Base-by-base conservation (phyloP, 345 rosid species). In the Trapa bicornis region DNA sequence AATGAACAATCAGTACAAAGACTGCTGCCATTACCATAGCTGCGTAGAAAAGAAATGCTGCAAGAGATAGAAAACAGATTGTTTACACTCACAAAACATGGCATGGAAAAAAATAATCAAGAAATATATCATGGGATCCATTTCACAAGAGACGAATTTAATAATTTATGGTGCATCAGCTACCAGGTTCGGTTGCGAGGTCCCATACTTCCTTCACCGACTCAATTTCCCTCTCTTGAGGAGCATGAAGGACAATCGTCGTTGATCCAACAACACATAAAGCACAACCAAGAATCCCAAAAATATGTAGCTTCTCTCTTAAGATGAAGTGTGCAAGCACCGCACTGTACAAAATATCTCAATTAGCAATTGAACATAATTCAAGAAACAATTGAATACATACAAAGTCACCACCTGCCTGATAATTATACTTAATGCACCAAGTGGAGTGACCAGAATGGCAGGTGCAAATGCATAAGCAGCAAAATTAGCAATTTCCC, bases 381-480 rank as follows among this genome's bases (percentile, higher is more conserved):
- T 61, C 37, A 16, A 52, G 65, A 56, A 47, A 39, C 33, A 39
- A 3, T 47, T 53, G 14, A 69, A 22, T 7, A 61, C 36, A 43
- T 37, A 66, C 16, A 48, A n/a, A 48, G 52, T 22, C 58, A 42
- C 48, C 67, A 66, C 83, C 70, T 85, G 74, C 95, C 97, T 90
- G 77, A 93, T 88, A 63, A 93, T 93, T 71, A 93, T 88, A 75
- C 98, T 93, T 69, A 93, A 83, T 68, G 98, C 97, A 63, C 98
- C 98, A 16, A 93, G 94, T 61, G 97, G 98, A 74, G 98, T 93
- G n/a, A 93, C 97, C 70, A 90, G 77, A 57, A 93, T 90, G 70
- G 97, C 98, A 8, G 97, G 98, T 0, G 98, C 94, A 85, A 93
- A 93, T 36, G 98, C 98, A 80, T 93, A 93, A 66, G 97, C 96